These are phyloP conservation scores for Globisporangium viniferum DNA, from an alignment of 352 stramenopile species.

Conservation along the genomic window DNA sequence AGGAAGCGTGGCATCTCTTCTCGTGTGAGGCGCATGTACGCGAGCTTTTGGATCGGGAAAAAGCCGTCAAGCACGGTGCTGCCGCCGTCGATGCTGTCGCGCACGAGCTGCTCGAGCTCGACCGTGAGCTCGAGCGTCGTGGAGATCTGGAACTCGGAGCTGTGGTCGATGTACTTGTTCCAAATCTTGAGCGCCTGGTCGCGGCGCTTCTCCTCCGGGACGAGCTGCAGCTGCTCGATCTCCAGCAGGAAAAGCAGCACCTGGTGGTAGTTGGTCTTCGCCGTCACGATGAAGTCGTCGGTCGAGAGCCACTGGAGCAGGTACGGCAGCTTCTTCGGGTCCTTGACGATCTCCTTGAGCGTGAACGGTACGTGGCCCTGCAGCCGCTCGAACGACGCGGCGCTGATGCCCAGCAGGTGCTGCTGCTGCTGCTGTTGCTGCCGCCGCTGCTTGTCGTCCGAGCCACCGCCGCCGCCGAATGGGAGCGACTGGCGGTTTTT, in stretches of 20 bases:
- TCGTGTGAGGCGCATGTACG: conserved; percentile 76
- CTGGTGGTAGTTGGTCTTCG: conserved; percentile 70
- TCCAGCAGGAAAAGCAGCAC: conserved; percentile 83
- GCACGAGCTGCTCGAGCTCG: conserved; percentile 74
- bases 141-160: conserved; percentile 82
- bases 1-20: conserved; percentile 83
- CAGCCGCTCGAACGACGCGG: conserved; percentile 63
- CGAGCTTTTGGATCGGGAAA: conserved; percentile 83
- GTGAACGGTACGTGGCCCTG: conserved; percentile 81
- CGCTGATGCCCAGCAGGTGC: conserved; percentile 47
- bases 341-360: conserved; percentile 82
- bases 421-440: conserved; percentile 46
- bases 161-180: conserved; percentile 82
- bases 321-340: conserved; percentile 84
- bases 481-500: conserved; percentile 8
- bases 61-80: conserved; percentile 64
- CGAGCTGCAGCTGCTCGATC: conserved; percentile 75
- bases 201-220: conserved; percentile 56
- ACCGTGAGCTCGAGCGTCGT: conserved; percentile 74
- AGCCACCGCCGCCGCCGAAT: background rate
- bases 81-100: conserved; percentile 54
- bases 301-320: conserved; percentile 72
- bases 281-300: conserved; percentile 31
- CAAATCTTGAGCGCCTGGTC: conserved; percentile 82
- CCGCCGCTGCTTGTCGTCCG: conserved; percentile 28